Evolutionary conservation across 768 basidiomycete species (phyloP), one percentile per base, ranked within the genome.

Genomic region (Udeniomyces megalosporus): DNA sequence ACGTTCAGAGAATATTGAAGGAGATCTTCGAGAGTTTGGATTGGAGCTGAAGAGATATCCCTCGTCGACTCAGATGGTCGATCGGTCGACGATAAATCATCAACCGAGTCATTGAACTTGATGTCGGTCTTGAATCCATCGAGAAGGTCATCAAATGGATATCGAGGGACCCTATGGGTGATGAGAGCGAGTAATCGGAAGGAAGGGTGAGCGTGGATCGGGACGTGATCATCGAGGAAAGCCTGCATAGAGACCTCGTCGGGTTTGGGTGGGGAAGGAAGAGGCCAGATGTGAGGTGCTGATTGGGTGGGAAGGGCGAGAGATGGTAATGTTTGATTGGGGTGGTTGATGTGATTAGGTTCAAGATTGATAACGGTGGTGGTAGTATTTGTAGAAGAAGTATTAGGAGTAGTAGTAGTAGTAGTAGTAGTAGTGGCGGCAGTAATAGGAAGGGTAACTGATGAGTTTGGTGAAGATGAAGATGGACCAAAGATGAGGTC

Each of bases 1-100:
- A 76, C 75, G 61, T 71, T 66, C 59, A 74, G 71, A 4, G 74
- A 72, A 63, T 76, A 76, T 17, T 65, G 47, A 44, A 72, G 35
- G 28, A 76, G 67, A 64, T 75, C 74, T 2, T 59, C 62, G 26
- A 67, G 62, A 0, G 72, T 72, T 53, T 68, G 58, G 59, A 76
- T 74, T 5, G 66, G 62, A n/a, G 44, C 15, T 17, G 61, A 49
- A 62, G 58, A 61, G 76, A 71, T 75, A n/a, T n/a, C n/a, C n/a
- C n/a, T n/a, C n/a, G n/a, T n/a, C n/a, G n/a, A n/a, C n/a, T n/a
- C n/a, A n/a, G n/a, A n/a, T n/a, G n/a, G n/a, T n/a, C n/a, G n/a
- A n/a, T n/a, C n/a, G 17, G 38, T 17, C 17, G 38, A 17, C 38
- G 38, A 42, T 42, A 17, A 17, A 5, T 7, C 8, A 12, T 20